Evolutionary conservation across 345 rosid species (phyloP).

Genomic region (Lagerstroemia speciosa): DNA sequence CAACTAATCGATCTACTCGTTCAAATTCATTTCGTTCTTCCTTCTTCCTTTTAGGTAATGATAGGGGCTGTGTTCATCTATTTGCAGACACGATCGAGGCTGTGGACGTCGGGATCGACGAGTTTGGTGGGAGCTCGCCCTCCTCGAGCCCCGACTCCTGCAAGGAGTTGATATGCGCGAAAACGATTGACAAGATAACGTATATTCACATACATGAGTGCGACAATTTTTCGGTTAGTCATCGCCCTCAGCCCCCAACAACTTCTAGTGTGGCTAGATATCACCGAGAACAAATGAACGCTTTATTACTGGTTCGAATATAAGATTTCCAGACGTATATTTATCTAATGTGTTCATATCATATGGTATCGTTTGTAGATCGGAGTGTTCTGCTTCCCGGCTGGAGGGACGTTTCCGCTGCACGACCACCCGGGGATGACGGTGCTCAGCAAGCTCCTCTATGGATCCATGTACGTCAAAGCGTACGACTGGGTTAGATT

Average conservation of each 20-base stretch:
- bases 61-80: background rate
- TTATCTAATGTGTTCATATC: background rate
- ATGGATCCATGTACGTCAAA: constrained; percentile 33
- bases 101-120: constrained; percentile 34
- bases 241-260: too few relatives aligned
- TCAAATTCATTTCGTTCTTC: background rate
- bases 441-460: constrained; percentile 41
- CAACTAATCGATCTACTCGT: background rate
- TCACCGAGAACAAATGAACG: too few relatives aligned
- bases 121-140: constrained; percentile 15
- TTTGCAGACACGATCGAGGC: constrained; percentile 29
- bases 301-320: too few relatives aligned
- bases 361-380: constrained; percentile 16
- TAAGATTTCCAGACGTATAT: too few relatives aligned
- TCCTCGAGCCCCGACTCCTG: constrained; percentile 8
- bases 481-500: constrained; percentile 34
- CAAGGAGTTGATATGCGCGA: constrained; percentile 20
- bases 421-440: constrained; percentile 49
- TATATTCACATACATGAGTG: constrained; percentile 38
- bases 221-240: constrained; percentile 27
- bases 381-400: constrained; percentile 38
- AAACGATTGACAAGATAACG: constrained; percentile 24
- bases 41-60: background rate
- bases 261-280: background rate
- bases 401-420: constrained; percentile 28